Evolutionary conservation across 352 stramenopile species (phyloP), one percentile per base, ranked within the genome.

Genomic region (Phytopythium cucurbitacearum): DNA sequence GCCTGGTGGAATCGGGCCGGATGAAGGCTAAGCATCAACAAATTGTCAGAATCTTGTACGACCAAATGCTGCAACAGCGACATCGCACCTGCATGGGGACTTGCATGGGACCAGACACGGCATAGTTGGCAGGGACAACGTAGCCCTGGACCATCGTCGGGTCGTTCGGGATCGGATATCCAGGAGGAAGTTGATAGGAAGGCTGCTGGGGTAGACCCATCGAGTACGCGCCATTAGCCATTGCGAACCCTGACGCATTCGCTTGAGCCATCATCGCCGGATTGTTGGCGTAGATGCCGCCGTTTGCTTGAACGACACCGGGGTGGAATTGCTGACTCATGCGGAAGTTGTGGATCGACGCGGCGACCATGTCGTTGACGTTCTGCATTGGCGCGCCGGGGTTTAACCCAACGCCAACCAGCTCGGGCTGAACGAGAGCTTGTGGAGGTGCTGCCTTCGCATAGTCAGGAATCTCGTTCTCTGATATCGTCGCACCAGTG

Each of bases 331-430:
- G 73, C 50, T 88, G 80, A 34, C 65, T 88, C 62, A 90, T 80
- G 16, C 73, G 72, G 49, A 88, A 91, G 35, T 83, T 88, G 54
- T 89, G 78, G 53, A 91, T 89, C 5, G 77, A 89, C 4, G 72
- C 70, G 3, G 77, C 77, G 38, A 89, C 77, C 13, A 91, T 49
- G 28, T 91, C 76, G 33, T 82, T 87, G 36, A 87, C 67, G 51
- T 78, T 80, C 46, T 83, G 69, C 40, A 80, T 61, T 51, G 75
- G 74, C 28, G 32, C 43, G 10, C 34, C 38, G 21, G 21, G 1
- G 56, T 33, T 6, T 32, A 62, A 42, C 46, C 53, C 53, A 71
- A 59, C 10, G 37, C 53, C 37, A 53, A 40, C 40, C 43, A 74
- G 59, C 41, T 65, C 59, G 8, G 50, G 35, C 13, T 64, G 68